Evolutionary conservation across 2,329 filamentous ascomycete genomes (phyloP), one percentile per base, ranked within the genome.

Genomic region (Penicillium sclerotigenum): DNA sequence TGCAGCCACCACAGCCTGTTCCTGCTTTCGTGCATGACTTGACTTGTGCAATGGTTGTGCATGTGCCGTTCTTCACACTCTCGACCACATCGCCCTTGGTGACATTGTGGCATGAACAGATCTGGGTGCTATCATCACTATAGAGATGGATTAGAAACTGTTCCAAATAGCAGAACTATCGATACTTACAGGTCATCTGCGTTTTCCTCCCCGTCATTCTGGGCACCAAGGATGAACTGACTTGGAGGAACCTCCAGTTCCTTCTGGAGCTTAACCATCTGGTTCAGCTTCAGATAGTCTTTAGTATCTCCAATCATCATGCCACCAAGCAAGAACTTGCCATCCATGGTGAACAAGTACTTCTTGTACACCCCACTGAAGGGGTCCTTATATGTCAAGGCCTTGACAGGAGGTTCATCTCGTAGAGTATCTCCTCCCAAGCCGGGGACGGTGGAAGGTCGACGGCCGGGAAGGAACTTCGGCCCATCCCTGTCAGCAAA

Each of bases 241-340:
- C 87, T 85, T 0, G 91, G 91, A 0, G 90, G 84, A 0, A 90
- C 78, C 14, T 95, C 89, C 1, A 96, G 80, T 59, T 81, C 79
- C 71, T 92, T 95, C 69, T 91, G 88, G 62, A 84, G 87, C 77
- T 92, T 95, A 52, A 94, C 90, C 80, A 96, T 86, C 1, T 90
- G 88, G 1, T 95, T 89, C 22, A 96, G 77, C 72, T 93, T 96
- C 75, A 95, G 83, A 68, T 96, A 96, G 75, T 96, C 91, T 60
- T 84, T 88, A 0, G 90, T 95, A 67, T 96, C 91, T 37, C 91
- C 92, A 59, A 96, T 94, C 90, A 96, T 96, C 90, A 96, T 96
- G 4, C 91, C 92, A n/a, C 91, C 91, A 0, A 96, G 83, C 1
- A 96, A 79, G 66, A 93, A 93, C 71, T 95, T 95, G 26, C 91